Base-by-base conservation (phyloP, 2,329 filamentous ascomycete genomes). In the Penicillium fuscoglaucum region DNA sequence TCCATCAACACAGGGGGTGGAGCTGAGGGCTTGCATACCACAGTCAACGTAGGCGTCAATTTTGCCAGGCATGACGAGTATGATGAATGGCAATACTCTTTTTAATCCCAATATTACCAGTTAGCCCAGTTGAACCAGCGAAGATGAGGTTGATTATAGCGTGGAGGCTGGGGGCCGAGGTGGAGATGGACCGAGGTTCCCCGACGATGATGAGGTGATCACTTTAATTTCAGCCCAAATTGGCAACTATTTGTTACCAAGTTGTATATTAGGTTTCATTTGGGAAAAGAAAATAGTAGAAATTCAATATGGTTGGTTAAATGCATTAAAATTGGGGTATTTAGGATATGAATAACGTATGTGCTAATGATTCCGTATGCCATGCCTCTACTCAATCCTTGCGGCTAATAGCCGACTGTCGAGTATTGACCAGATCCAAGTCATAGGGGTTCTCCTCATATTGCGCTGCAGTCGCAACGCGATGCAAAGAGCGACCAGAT, bases 371-470 rank as follows among this genome's bases (percentile, higher is more conserved):
- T 47, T 47, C 13, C 2, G 13, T 17, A 29, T 29, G 26, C 8
- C 26, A 29, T 24, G 6, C 17, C 9, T 21, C 21, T 9, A 17
- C 17, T 64, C 53, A 64, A 31, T 58, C 50, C 21, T 63, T 57
- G n/a, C 55, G 56, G 37, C 65, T 66, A 10, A 69, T 63, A 21
- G 57, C 63, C 12, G 66, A 70, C 35, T 68, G 57, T 17, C 64
- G 69, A 4, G 76, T 79, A 62, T 79, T 74, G 49, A 79, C 76
- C n/a, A 76, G 71, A 56, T 79, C 77, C 57, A 79, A 70, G 57
- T 77, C 76, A 58, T 74, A 79, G 3, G 77, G 77, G 51, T 78
- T 79, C 8, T 70, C 75, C 17, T 79, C 76, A 49, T 79, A 79
- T 28, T 63, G 63, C 33, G 64, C 61, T 15, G 63, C 66, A 45